Percentiles rank a stretch among this genome's conserved stretches.
Evolutionary conservation across 2,329 filamentous ascomycete genomes (phyloP).

Genomic region (Diaporthe ilicicola): DNA sequence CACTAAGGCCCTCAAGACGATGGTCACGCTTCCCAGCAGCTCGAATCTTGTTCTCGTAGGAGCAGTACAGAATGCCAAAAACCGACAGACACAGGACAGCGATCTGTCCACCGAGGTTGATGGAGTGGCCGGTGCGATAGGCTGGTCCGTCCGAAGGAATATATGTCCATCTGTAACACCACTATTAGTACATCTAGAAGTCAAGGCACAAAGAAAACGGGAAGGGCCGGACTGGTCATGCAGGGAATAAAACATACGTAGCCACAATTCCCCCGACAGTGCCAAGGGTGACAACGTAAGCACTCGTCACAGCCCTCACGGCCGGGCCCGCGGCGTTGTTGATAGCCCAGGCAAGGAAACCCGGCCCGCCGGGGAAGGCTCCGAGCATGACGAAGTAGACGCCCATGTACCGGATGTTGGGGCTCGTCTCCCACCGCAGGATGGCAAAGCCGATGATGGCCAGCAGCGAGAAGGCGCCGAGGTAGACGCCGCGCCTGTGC

Average conservation of each 20-base stretch:
- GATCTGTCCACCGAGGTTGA: slow-evolving; percentile 63
- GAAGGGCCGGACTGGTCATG: neutral
- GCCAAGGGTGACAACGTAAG: slow-evolving; percentile 63
- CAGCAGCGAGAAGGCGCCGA: slow-evolving; percentile 50
- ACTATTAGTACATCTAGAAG: slow-evolving; percentile 5
- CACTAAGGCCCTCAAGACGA: slow-evolving; percentile 57
- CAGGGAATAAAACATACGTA: slow-evolving; percentile 46
- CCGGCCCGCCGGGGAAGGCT: slow-evolving; percentile 66
- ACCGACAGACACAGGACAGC: slow-evolving; percentile 52
- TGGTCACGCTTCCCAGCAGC: slow-evolving; percentile 56
- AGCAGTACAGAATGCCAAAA: slow-evolving; percentile 60
- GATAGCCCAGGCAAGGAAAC: slow-evolving; percentile 65
- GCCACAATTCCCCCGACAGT: slow-evolving; percentile 66
- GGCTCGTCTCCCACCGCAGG: slow-evolving; percentile 52
- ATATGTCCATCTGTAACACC: slow-evolving; percentile 58
- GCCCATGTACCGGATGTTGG: slow-evolving; percentile 59
- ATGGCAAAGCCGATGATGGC: slow-evolving; percentile 61
- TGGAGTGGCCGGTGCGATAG: slow-evolving; percentile 61
- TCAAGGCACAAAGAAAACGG: neutral
- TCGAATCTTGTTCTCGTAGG: slow-evolving; percentile 61
- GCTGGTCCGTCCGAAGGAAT: slow-evolving; percentile 53
- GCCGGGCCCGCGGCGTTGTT: slow-evolving; percentile 67
- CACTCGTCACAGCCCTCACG: slow-evolving; percentile 63
- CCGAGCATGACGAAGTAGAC: slow-evolving; percentile 65
- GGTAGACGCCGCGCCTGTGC: slow-evolving; percentile 50